Percentiles rank a stretch among this genome's conserved stretches.
These are phyloP conservation scores for Tulasnella sp. DNA, from an alignment of 768 basidiomycete species.

Conservation along the genomic window DNA sequence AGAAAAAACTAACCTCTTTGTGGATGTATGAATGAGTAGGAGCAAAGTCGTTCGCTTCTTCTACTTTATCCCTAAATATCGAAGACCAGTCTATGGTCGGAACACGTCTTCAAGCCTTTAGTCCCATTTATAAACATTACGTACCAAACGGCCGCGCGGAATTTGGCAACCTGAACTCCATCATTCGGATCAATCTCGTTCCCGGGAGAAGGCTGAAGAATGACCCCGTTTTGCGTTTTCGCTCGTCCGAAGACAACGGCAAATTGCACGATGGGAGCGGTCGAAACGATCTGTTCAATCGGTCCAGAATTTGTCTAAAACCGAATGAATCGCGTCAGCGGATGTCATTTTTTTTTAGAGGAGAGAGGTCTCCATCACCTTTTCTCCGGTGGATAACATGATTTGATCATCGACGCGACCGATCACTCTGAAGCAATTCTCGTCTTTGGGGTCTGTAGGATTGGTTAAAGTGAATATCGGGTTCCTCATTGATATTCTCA, in stretches of 20 bases:
- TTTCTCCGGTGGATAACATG: slow-evolving; percentile 29
- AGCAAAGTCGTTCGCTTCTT: slow-evolving; percentile 23
- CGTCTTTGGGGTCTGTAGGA: slow-evolving; percentile 29
- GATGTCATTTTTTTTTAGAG: no score
- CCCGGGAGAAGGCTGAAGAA: slow-evolving; percentile 29
- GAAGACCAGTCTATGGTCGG: no score
- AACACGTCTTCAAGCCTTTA: no score
- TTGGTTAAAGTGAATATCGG: no score
- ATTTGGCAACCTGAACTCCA: slow-evolving; percentile 1
- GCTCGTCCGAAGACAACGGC: slow-evolving; percentile 36
- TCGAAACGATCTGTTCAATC: slow-evolving; percentile 28
- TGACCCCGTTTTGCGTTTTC: slow-evolving; percentile 28
- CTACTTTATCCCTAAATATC: not conserved
- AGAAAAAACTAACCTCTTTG: slow-evolving; percentile 9
- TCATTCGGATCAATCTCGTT: slow-evolving; percentile 3
- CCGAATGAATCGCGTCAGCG: no score
- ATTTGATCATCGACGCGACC: slow-evolving; percentile 41
- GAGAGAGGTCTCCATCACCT: slow-evolving; percentile 1
- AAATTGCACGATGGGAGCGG: slow-evolving; percentile 28
- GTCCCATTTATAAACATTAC: no score
- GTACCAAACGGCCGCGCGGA: slow-evolving; percentile 14
- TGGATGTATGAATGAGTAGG: slow-evolving; percentile 15
- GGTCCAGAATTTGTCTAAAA: slow-evolving; percentile 22
- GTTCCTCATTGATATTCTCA: no score
- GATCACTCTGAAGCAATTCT: slow-evolving; percentile 30